phyloP scores from a whole-genome alignment of 192 early-diverging fungal genomes.

The Rhizoclosmatium sp. region DNA sequence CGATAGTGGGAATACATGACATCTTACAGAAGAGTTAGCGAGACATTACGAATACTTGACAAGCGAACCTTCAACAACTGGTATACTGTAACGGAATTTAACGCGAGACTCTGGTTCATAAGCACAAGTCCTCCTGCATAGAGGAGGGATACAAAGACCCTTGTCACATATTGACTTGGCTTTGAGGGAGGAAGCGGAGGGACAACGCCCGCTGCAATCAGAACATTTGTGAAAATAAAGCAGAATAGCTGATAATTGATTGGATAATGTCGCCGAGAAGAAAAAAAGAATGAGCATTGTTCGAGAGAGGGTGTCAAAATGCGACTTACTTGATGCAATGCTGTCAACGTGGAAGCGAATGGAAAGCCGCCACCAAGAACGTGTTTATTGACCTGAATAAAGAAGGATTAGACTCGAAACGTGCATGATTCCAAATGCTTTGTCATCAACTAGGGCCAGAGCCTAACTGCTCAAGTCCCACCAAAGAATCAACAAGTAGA shows the following conservation, averaged over 20 bases:
- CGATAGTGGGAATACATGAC: conserved; percentile 26
- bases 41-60: neutral
- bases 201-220: conserved; percentile 17
- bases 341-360: conserved; percentile 24
- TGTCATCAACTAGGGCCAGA: no score
- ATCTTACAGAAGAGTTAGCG: conserved; percentile 4
- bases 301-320: neutral
- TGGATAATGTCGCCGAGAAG: neutral
- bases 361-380: conserved; percentile 22
- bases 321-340: conserved; percentile 17
- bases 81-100: conserved; percentile 18
- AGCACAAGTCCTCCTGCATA: conserved; percentile 23
- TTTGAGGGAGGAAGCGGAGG: neutral
- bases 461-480: neutral
- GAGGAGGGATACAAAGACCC: neutral
- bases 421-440: no score
- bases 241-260: conserved; percentile 10
- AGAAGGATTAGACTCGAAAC: no score
- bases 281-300: neutral
- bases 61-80: conserved; percentile 25
- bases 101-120: conserved; percentile 20
- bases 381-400: conserved; percentile 19
- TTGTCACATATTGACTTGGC: conserved; percentile 8
- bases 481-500: neutral
- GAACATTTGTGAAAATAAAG: conserved; percentile 15